Evolutionary conservation across 2,329 filamentous ascomycete genomes (phyloP), one percentile per base, ranked within the genome.

Genomic region (Fusarium sp.): DNA sequence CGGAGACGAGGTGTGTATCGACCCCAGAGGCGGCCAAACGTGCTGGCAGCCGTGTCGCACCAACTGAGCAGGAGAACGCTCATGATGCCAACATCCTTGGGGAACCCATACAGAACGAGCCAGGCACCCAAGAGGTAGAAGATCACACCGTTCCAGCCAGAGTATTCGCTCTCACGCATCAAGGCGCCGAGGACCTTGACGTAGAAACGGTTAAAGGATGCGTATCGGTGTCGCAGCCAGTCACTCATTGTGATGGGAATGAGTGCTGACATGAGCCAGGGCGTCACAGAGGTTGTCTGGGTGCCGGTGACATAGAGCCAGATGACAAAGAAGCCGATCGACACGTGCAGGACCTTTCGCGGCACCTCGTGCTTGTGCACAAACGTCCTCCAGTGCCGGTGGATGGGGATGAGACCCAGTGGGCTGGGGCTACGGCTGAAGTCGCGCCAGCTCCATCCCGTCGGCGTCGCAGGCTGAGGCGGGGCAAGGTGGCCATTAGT

Each of bases 331-430:
- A 98, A 98, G 58, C 96, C 96, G 78, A 99, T 99, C 50, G 95
- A 98, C 61, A 98, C 94, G 79, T 99, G 96, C 39, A 99, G 87
- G 41, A 91, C 85, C 81, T 99, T 99, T 75, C 96, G 92, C 10
- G 96, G 96, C 56, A 99, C 95, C 82, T 99, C 96, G 81, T 99
- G 95, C 76, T 94, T 94, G 86, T 99, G 96, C 68, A 97, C 93
- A 77, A 99, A 94, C 30, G 88, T 92, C 74, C 94, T 89, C 89
- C 96, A 99, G 78, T 96, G 92, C 65, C 93, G 88, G 80, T 99
- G 96, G 75, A 99, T 95, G 3, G 96, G 96, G 66, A 99, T 99
- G 51, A 98, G 86, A 9, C 96, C 96, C 6, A 98, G 87, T 10
- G 96, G 96, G 75, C 94, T 97, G 3, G 96, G 96, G 73, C 94